Evolutionary conservation across 768 basidiomycete species (phyloP).

Genomic region (Tricholoma sp.): DNA sequence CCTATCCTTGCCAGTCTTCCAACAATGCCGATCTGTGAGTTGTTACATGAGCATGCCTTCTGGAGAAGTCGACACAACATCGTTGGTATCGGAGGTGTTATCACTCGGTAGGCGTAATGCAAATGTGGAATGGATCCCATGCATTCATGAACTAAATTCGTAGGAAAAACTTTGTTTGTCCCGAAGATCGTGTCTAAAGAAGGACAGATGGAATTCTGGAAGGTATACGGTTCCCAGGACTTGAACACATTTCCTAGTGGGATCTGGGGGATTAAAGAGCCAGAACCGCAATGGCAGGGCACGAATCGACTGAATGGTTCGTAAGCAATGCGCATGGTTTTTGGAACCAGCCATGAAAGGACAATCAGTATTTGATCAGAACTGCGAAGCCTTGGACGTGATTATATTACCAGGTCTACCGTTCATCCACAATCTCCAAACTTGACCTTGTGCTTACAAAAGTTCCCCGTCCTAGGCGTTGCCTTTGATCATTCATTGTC

Average conservation of each 20-base stretch:
- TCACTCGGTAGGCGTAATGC: slow-evolving; percentile 37
- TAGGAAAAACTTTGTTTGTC: slow-evolving; percentile 66
- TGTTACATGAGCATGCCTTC: slow-evolving; percentile 81
- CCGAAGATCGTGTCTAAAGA: slow-evolving; percentile 52
- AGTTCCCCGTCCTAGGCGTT: slow-evolving; percentile 42
- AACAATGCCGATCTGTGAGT: slow-evolving; percentile 45
- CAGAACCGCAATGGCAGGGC: slow-evolving; percentile 38
- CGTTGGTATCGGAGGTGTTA: slow-evolving; percentile 49
- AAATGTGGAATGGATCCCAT: neutral
- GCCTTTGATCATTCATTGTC: slow-evolving; percentile 68
- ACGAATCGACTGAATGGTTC: slow-evolving; percentile 47
- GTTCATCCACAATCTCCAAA: neutral
- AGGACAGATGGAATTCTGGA: slow-evolving; percentile 61
- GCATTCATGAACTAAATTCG: neutral
- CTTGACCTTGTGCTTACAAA: neutral
- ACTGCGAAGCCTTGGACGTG: slow-evolving; percentile 47
- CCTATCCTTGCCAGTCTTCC: slow-evolving; percentile 46
- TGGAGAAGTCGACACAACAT: slow-evolving; percentile 60
- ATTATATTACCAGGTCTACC: slow-evolving; percentile 62
- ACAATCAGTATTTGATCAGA: slow-evolving; percentile 30
- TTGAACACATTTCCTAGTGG: slow-evolving; percentile 52
- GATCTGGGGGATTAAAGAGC: slow-evolving; percentile 76
- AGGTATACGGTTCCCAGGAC: slow-evolving; percentile 55
- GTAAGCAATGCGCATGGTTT: slow-evolving; percentile 10
- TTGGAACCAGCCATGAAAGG: neutral